Percentiles rank a stretch among this genome's conserved stretches.
Evolutionary conservation across 2,329 filamentous ascomycete species (phyloP).

Genomic region (Thelonectria discophora): DNA sequence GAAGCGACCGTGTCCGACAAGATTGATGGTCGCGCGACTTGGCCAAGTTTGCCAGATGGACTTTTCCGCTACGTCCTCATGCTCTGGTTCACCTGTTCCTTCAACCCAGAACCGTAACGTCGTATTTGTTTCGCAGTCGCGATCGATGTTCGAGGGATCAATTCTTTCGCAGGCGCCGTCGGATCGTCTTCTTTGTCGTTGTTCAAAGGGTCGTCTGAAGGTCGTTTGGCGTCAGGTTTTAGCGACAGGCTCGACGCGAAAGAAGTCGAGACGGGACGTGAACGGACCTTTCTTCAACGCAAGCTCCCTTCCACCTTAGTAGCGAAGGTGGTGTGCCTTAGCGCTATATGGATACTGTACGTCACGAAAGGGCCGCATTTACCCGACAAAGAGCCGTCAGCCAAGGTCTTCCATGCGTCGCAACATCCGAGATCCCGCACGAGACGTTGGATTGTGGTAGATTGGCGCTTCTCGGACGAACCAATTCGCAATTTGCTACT

Average conservation of each 20-base stretch:
- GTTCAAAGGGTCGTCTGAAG: slow-evolving; percentile 17
- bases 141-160: slow-evolving; percentile 3
- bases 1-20: slow-evolving; percentile 23
- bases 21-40: slow-evolving; percentile 44
- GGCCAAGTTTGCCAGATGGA: slow-evolving; percentile 42
- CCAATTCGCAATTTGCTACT: slow-evolving; percentile 13
- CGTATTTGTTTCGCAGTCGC: slow-evolving; percentile 15
- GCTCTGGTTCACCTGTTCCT: slow-evolving; percentile 39
- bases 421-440: slow-evolving; percentile 23
- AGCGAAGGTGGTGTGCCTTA: background rate
- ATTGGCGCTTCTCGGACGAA: slow-evolving; percentile 18
- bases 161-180: slow-evolving; percentile 6
- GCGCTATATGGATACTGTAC: no score
- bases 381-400: slow-evolving; percentile 41
- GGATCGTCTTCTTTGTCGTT: slow-evolving; percentile 17
- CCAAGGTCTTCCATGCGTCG: slow-evolving; percentile 35
- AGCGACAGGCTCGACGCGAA: slow-evolving; percentile 38
- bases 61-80: slow-evolving; percentile 39
- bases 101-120: slow-evolving; percentile 4
- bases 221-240: slow-evolving; percentile 33
- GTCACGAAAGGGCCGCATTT: slow-evolving; percentile 27
- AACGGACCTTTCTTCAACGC: slow-evolving; percentile 37
- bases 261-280: slow-evolving; percentile 29
- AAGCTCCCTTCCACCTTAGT: slow-evolving; percentile 18
- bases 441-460: slow-evolving; percentile 17